These are phyloP conservation scores for Dendrocalamus sinicus DNA, from an alignment of 176 grass and related monocot genomes.

Conservation along the genomic window DNA sequence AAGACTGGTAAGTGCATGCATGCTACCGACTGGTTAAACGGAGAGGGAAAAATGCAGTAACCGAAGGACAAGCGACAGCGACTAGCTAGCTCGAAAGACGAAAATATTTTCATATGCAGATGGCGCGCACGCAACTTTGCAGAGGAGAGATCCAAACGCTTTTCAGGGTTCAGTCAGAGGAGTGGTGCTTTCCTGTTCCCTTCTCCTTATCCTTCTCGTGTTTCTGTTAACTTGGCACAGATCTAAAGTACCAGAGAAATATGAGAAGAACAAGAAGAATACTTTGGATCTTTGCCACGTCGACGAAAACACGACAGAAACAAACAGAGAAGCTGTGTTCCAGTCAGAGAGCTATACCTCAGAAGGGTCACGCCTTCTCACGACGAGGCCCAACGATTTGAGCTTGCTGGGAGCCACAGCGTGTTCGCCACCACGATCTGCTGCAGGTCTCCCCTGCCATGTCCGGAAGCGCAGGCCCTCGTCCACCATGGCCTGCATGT, in stretches of 20 bases:
- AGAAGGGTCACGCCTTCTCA: slow-evolving; percentile 2
- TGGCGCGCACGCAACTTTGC: not conserved
- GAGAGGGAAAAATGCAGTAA: not conserved
- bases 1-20: not conserved
- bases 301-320: too few relatives aligned
- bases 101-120: not conserved
- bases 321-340: too few relatives aligned
- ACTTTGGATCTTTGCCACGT: too few relatives aligned
- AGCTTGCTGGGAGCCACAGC: not conserved
- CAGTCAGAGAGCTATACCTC: slow-evolving; percentile 27
- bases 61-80: not conserved
- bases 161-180: not conserved
- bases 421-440: slow-evolving; percentile 24
- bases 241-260: too few relatives aligned
- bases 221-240: too few relatives aligned
- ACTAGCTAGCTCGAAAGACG: not conserved
- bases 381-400: not conserved
- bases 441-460: slow-evolving; percentile 14
- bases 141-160: not conserved
- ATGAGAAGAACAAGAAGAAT: too few relatives aligned
- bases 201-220: too few relatives aligned
- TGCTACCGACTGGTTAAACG: not conserved
- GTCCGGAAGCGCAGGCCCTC: slow-evolving; percentile 3
- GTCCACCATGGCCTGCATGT: slow-evolving; percentile 30
- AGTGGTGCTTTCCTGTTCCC: too few relatives aligned